Conservation (phyloP, 257 asterid genomes). For the Primulina huaijiensis region DNA sequence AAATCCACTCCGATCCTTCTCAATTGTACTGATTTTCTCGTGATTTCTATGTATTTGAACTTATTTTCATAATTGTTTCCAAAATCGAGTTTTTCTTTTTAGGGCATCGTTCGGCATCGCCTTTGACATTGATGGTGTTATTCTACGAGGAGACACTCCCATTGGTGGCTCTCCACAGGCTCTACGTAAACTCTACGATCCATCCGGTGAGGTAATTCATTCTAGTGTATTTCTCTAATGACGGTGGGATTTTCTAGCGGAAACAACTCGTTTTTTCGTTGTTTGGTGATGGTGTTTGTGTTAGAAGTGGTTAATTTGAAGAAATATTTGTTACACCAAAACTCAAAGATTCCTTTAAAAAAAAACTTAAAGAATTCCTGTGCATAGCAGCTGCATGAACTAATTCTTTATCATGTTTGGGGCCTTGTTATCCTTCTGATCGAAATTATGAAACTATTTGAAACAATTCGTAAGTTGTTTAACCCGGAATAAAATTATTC, state of each 20-base stretch:
- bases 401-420: no score
- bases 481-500: slow-evolving; percentile 16
- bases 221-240: not conserved
- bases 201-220: slow-evolving; percentile 39
- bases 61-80: slow-evolving; percentile 7
- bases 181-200: slow-evolving; percentile 62
- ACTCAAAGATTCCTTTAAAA: no score
- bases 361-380: no score
- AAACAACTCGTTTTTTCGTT: no score
- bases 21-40: slow-evolving; percentile 4
- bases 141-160: slow-evolving; percentile 70
- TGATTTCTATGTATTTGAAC: not conserved
- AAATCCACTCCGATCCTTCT: slow-evolving; percentile 30
- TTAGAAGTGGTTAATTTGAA: not conserved
- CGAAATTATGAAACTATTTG: not conserved
- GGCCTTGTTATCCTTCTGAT: slow-evolving; percentile 2
- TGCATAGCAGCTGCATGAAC: no score
- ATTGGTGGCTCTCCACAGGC: slow-evolving; percentile 85
- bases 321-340: not conserved
- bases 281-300: no score
- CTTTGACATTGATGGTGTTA: slow-evolving; percentile 93
- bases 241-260: not conserved
- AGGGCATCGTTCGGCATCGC: slow-evolving; percentile 75
- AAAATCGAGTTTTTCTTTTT: slow-evolving; percentile 12
- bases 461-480: slow-evolving; percentile 8